These are phyloP conservation scores for Lachancea quebecensis DNA, from an alignment of 805 yeast genomes.

Conservation along the genomic window DNA sequence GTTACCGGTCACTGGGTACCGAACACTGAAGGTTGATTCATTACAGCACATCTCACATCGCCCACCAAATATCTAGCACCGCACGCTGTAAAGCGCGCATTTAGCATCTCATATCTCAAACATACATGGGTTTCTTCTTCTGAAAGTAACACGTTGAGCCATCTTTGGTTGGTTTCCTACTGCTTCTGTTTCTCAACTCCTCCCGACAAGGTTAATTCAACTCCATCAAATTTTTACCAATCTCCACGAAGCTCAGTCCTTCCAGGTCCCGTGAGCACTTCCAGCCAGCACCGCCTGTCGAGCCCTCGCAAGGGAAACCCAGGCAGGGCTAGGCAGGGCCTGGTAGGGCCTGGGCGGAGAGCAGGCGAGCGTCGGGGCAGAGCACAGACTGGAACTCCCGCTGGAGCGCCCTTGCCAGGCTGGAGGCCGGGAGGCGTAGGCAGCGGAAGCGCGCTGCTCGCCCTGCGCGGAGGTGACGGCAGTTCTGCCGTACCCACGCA, in stretches of 20 bases:
- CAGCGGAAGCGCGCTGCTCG: too few species aligned
- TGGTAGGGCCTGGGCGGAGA: neutral
- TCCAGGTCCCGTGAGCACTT: neutral
- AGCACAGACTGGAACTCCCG: too few species aligned
- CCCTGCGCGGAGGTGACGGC: too few species aligned
- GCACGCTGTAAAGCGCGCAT: too few species aligned
- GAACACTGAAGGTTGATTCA: too few species aligned
- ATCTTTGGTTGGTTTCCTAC: slow-evolving; percentile 42
- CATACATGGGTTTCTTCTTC: slow-evolving; percentile 99
- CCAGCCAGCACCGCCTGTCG: neutral
- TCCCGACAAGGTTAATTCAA: neutral
- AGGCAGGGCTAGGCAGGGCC: neutral
- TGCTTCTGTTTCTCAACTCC: slow-evolving; percentile 1
- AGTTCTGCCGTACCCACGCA: too few species aligned
- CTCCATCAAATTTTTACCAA: neutral
- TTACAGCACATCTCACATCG: neutral
- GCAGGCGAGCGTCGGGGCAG: neutral
- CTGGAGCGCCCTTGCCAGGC: too few species aligned
- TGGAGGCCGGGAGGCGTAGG: too few species aligned
- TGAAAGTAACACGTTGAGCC: slow-evolving; percentile 99
- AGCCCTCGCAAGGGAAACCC: neutral
- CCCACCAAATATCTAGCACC: neutral
- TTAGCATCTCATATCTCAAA: slow-evolving; percentile 19
- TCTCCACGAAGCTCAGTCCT: neutral
- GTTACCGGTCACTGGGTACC: too few species aligned